Evolutionary conservation across 345 rosid genomes (phyloP), one percentile per base, ranked within the genome.

Genomic region (Gossypium rotundifolium): DNA sequence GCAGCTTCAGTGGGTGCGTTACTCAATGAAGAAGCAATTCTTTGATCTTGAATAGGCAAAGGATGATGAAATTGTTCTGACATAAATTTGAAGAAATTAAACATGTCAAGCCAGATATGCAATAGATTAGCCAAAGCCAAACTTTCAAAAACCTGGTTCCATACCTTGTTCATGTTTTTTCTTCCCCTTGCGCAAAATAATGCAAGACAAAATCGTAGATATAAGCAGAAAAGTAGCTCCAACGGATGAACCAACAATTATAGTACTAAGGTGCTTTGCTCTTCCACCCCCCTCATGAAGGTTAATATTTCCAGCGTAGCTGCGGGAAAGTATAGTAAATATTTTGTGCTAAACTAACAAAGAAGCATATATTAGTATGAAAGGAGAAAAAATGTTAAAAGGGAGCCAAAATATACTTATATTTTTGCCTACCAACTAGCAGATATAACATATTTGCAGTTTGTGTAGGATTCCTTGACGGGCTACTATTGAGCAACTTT

Each of bases 141-240:
- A 27, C 25, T 42, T 79, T 25, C 9, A 73, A 78, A 46, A 54
- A 65, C 57, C 40, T 12, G 13, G 14, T 70, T n/a, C 3, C 22
- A 38, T 79, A 91, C 93, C 92, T 75, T 80, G 83, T 20, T 83
- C 57, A 74, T 69, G 70, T 55, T 74, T 85, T 78, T 77, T 90
- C 85, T 86, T 87, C 68, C 86, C 87, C 81, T 80, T 91, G 75
- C 18, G 82, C 67, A 96, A 72, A 71, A 83, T 74, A 49, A 88
- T 18, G 76, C 90, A 91, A 76, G 88, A 89, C 61, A 82, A 72
- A 54, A 89, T 70, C 22, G 90, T 84, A 74, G 80, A 92, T 29
- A 93, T 75, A 27, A 96, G 88, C 79, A 93, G 81, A 80, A 89
- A 67, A 65, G 86, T 80, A 58, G 93, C 99, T 76, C 98, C 99